Evolutionary conservation across 2,329 filamentous ascomycete species (phyloP).

Genomic region (Paraphaeosphaeria sporulosa): DNA sequence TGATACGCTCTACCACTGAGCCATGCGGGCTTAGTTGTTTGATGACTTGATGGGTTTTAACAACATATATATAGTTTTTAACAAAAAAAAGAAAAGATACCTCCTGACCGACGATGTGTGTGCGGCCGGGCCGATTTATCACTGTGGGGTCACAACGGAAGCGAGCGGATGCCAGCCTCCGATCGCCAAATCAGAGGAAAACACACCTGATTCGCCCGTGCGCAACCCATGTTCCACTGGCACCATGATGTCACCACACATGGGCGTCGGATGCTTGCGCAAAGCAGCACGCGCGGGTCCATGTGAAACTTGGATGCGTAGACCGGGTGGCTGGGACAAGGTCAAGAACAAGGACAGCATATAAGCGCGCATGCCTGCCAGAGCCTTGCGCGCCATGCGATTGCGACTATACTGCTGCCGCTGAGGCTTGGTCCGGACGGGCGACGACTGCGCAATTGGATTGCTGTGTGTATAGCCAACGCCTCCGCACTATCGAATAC

Average conservation of each 20-base stretch:
- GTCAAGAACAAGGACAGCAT: not conserved
- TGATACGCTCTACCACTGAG: too few relatives aligned
- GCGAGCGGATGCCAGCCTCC: not conserved
- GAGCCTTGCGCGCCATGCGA: not conserved
- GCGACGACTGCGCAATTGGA: not conserved
- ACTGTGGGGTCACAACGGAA: not conserved
- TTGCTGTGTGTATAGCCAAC: not conserved
- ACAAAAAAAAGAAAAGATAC: too few relatives aligned
- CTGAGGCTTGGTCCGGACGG: not conserved
- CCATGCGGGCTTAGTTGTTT: slow-evolving; percentile 34
- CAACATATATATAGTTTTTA: too few relatives aligned
- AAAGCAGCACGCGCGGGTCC: not conserved
- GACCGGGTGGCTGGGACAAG: not conserved
- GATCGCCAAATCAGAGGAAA: not conserved
- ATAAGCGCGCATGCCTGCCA: not conserved
- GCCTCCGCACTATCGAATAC: not conserved
- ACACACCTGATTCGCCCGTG: not conserved
- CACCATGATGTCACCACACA: slow-evolving; percentile 7
- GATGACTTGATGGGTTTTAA: too few relatives aligned
- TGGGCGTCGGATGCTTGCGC: not conserved
- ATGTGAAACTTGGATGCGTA: slow-evolving; percentile 11
- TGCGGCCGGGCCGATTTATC: not conserved
- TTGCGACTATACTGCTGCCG: slow-evolving; percentile 1
- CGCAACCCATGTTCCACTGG: not conserved
- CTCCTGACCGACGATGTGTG: too few relatives aligned